Evolutionary conservation across 202 grass and related monocot genomes (phyloP), one percentile per base, ranked within the genome.

Genomic region (Panicum virgatum): DNA sequence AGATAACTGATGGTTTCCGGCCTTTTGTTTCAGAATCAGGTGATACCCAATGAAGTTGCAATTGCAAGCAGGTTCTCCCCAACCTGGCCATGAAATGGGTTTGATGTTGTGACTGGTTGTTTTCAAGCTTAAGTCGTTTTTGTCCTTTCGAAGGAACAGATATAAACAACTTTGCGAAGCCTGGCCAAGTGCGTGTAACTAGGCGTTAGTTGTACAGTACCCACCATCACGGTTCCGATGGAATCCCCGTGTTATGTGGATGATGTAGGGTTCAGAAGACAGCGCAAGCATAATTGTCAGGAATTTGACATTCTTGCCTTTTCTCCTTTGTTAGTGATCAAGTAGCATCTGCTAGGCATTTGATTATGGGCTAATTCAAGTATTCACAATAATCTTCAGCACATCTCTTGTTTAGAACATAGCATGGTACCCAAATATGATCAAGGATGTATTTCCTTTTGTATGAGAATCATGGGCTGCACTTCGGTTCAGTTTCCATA

Each of bases 261-360:
- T 83, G 70, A 90, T 83, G 53, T 90, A 87, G 88, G 75, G 60
- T 83, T 67, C 75, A 86, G 80, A 86, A 48, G 74, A 39, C 51
- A 30, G 68, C 20, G 23, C 80, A 59, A 80, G 84, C 84, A 70
- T 69, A 70, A 46, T 40, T 75, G 45, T 80, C 62, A 62, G n/a
- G 20, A n/a, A 6, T 63, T 83, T 90, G 69, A 39, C 62, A 50
- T 83, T 46, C 23, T 83, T 83, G 60, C 37, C 1, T 46, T 69
- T 51, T 25, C 1, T 36, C 40, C 10, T 12, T 70, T 39, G n/a
- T 25, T 86, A 83, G 75, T 45, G 47, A 79, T 58, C 8, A 29
- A 11, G 46, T 86, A 86, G 75, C 80, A 76, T 86, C 62, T 43
- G 37, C 37, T 86, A 87, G 80, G 69, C 69, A 83, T 83, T 79